These are phyloP conservation scores for Sophora flavescens DNA, from an alignment of 306 rosid species.

Conservation along the genomic window DNA sequence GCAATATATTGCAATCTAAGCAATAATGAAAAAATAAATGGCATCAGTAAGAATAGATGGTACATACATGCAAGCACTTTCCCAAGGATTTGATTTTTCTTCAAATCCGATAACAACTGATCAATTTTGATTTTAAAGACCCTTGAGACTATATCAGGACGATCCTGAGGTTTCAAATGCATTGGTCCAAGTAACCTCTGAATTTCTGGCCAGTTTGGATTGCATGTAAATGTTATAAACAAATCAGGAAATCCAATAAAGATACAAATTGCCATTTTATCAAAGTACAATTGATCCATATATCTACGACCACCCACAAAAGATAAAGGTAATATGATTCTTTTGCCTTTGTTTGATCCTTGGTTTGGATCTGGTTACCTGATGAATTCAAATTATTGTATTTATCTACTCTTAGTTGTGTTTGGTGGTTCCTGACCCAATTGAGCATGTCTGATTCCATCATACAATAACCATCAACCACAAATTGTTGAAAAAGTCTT, in stretches of 20 bases:
- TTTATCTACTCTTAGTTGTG: no score
- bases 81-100: neutral
- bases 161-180: neutral
- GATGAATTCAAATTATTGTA: no score
- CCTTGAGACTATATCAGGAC: neutral
- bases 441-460: no score
- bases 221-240: neutral
- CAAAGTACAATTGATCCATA: neutral
- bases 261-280: neutral
- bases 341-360: no score
- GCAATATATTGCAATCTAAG: no score
- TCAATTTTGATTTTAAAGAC: neutral
- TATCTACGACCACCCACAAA: neutral
- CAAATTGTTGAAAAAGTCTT: no score
- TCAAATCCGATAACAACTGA: neutral
- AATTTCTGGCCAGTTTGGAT: slow-evolving; percentile 4
- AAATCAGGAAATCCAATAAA: neutral
- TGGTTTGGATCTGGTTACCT: no score
- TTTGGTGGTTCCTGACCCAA: no score
- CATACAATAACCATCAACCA: no score
- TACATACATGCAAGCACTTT: neutral
- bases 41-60: no score
- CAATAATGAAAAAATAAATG: neutral
- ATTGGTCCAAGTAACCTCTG: neutral
- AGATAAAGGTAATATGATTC: neutral